These are phyloP conservation scores for Achlya hypogyna DNA, from an alignment of 352 stramenopile genomes.

Conservation along the genomic window DNA sequence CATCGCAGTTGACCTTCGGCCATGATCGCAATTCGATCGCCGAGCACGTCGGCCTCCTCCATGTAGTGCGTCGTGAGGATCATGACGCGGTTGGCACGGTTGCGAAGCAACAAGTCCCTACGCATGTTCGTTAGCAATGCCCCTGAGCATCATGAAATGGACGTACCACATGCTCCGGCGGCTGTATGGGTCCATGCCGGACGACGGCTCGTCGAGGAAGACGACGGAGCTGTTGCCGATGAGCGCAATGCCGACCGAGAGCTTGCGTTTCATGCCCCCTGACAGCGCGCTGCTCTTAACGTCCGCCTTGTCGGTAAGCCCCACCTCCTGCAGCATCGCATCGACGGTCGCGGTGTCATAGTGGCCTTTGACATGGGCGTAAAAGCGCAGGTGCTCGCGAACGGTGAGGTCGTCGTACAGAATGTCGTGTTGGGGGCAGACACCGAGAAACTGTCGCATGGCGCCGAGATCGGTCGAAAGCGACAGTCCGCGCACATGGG, in stretches of 20 bases:
- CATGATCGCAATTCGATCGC: slow-evolving; percentile 80
- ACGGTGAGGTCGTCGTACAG: slow-evolving; percentile 68
- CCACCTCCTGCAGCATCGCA: slow-evolving; percentile 43
- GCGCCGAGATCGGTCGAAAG: slow-evolving; percentile 36
- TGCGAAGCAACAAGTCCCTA: slow-evolving; percentile 61
- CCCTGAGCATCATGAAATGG: slow-evolving; percentile 32
- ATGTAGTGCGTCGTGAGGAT: slow-evolving; percentile 86
- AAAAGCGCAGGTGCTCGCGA: slow-evolving; percentile 62
- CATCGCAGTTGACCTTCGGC: slow-evolving; percentile 55
- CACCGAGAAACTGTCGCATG: slow-evolving; percentile 53
- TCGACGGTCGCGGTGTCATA: slow-evolving; percentile 27
- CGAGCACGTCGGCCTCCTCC: slow-evolving; percentile 83
- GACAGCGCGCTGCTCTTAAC: slow-evolving; percentile 52
- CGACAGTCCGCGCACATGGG: neutral
- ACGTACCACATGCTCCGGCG: slow-evolving; percentile 88
- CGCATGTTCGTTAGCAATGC: neutral
- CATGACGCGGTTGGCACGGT: slow-evolving; percentile 54
- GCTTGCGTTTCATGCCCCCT: slow-evolving; percentile 87
- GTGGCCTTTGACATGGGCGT: slow-evolving; percentile 52
- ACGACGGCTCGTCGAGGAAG: slow-evolving; percentile 86
- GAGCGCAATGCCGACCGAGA: slow-evolving; percentile 85
- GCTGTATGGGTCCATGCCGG: slow-evolving; percentile 90
- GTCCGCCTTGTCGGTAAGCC: slow-evolving; percentile 50
- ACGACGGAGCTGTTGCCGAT: slow-evolving; percentile 70
- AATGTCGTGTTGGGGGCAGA: slow-evolving; percentile 83